phyloP scores from a whole-genome alignment of 305 asterid species.

The Fraxinus velutina region DNA sequence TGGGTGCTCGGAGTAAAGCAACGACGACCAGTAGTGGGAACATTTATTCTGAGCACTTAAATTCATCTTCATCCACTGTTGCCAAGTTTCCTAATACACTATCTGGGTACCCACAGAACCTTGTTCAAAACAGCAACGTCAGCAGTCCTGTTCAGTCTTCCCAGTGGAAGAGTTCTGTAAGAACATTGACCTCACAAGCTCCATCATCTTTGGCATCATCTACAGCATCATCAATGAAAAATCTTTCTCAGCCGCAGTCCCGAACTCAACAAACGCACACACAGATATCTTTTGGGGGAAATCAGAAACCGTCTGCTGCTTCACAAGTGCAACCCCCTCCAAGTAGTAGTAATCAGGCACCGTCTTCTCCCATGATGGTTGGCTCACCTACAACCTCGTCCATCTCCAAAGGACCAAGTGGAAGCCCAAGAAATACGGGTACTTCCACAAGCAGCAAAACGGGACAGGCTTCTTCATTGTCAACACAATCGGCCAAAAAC shows the following conservation, averaged over 20 bases:
- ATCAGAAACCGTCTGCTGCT: constrained; percentile 50
- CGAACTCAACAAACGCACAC: constrained; percentile 59
- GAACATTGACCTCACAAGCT: constrained; percentile 49
- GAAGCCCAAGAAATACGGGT: constrained; percentile 75
- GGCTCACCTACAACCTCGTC: constrained; percentile 89
- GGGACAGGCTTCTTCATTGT: constrained; percentile 50
- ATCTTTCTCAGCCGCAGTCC: constrained; percentile 60
- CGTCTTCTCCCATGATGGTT: constrained; percentile 68
- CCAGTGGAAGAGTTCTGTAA: constrained; percentile 62
- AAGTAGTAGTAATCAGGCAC: constrained; percentile 39
- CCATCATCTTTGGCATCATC: constrained; percentile 56
- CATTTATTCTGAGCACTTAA: constrained; percentile 59
- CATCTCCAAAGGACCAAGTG: constrained; percentile 76
- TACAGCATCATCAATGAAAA: constrained; percentile 46
- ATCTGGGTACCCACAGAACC: constrained; percentile 63
- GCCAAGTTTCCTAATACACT: constrained; percentile 52
- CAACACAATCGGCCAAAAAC: constrained; percentile 59
- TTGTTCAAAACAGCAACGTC: constrained; percentile 52
- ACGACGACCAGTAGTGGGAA: constrained; percentile 47
- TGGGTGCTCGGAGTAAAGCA: constrained; percentile 45
- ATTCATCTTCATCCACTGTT: constrained; percentile 44
- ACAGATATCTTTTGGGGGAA: constrained; percentile 83
- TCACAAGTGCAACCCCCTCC: constrained; percentile 49
- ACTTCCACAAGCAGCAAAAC: constrained; percentile 54
- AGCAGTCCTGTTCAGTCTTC: constrained; percentile 59